A percentile compares a stretch with the other conserved stretches of the same genome.
Conservation (phyloP, 108 stramenopile genomes). For the Chaetoceros tenuissimus region DNA sequence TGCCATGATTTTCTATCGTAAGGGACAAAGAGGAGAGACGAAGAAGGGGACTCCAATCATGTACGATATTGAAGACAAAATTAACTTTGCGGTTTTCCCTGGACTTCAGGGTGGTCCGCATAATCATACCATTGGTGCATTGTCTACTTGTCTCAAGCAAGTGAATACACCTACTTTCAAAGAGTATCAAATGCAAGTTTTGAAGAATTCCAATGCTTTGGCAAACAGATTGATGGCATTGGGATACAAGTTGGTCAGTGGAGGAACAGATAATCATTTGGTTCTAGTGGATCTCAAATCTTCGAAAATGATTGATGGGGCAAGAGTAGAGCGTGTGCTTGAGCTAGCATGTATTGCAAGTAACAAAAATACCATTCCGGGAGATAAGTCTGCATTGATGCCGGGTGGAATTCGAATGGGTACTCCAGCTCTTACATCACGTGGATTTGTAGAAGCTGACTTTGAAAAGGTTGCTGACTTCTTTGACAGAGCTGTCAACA, state of each 20-base stretch:
- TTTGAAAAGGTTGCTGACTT: slow-evolving; percentile 93
- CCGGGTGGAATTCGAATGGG: slow-evolving; percentile 99
- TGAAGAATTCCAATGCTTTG: slow-evolving; percentile 70
- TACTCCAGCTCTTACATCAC: slow-evolving; percentile 94
- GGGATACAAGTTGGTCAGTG: slow-evolving; percentile 95
- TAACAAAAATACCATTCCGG: slow-evolving; percentile 97
- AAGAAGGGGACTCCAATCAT: slow-evolving; percentile 94
- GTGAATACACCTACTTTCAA: slow-evolving; percentile 88
- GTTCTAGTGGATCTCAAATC: slow-evolving; percentile 96
- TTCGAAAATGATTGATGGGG: slow-evolving; percentile 86
- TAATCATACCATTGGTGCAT: slow-evolving; percentile 99
- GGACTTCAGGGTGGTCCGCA: slow-evolving; percentile 99
- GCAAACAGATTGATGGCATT: slow-evolving; percentile 61
- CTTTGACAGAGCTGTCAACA: slow-evolving; percentile 93
- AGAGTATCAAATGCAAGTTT: slow-evolving; percentile 92
- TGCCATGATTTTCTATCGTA: slow-evolving; percentile 99
- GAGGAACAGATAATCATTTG: slow-evolving; percentile 99
- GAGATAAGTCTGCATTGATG: slow-evolving; percentile 89
- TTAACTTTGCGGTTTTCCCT: slow-evolving; percentile 99
- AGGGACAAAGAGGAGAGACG: slow-evolving; percentile 72
- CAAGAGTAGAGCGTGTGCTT: slow-evolving; percentile 95
- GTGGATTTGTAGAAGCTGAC: slow-evolving; percentile 96
- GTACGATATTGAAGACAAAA: slow-evolving; percentile 94
- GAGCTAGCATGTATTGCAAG: slow-evolving; percentile 93
- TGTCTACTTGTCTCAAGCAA: slow-evolving; percentile 95